These are phyloP conservation scores for Iris macrosiphon DNA, from an alignment of 106 monocot genomes.

Conservation along the genomic window DNA sequence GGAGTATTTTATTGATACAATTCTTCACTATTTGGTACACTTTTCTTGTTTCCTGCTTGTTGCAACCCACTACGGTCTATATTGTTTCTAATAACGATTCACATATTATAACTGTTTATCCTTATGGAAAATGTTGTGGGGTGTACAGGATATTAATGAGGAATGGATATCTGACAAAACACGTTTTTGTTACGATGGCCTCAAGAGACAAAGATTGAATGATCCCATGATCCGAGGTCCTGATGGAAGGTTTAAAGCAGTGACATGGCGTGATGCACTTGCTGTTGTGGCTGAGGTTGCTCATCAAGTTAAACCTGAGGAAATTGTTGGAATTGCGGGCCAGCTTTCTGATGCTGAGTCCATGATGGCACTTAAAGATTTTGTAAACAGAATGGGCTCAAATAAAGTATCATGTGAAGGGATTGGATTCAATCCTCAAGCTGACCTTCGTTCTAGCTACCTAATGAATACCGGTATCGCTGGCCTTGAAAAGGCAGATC, in stretches of 20 bases:
- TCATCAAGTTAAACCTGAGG: conserved; percentile 83
- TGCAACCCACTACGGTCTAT: too few species aligned
- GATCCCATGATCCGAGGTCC: conserved; percentile 94
- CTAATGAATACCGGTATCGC: conserved; percentile 88
- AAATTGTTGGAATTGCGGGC: conserved; percentile 97
- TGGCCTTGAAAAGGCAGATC: conserved; percentile 92
- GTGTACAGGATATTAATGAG: conserved; percentile 96
- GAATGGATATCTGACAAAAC: conserved; percentile 99
- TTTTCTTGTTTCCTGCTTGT: too few species aligned
- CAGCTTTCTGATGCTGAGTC: conserved; percentile 98
- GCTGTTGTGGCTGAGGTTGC: conserved; percentile 82
- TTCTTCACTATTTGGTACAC: too few species aligned
- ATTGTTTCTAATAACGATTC: too few species aligned
- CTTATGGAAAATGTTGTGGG: too few species aligned
- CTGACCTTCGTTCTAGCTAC: conserved; percentile 74
- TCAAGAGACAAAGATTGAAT: conserved; percentile 90
- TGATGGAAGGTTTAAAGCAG: conserved; percentile 83
- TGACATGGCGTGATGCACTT: conserved; percentile 91
- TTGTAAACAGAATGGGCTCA: conserved; percentile 86
- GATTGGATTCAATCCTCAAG: conserved; percentile 69
- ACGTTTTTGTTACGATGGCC: conserved; percentile 88
- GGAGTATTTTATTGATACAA: too few species aligned
- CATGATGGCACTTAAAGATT: conserved; percentile 98
- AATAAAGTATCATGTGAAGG: conserved; percentile 89
- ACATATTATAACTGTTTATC: too few species aligned